These are phyloP conservation scores for Exophiala sp. DNA, from an alignment of 2,329 filamentous ascomycete genomes.

Conservation along the genomic window DNA sequence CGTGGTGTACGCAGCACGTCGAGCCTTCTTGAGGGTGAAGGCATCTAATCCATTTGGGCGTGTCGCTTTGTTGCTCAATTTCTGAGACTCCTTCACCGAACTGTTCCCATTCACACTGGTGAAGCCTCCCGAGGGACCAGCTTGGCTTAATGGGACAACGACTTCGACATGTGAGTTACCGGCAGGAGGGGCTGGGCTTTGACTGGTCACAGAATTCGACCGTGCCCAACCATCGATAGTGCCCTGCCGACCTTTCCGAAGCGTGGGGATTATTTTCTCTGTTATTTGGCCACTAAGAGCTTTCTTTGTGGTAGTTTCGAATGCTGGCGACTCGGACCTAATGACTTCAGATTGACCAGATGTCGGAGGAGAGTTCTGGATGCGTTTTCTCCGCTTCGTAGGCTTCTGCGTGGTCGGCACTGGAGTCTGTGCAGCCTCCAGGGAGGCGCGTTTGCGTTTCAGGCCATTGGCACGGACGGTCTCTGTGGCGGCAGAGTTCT, in stretches of 20 bases:
- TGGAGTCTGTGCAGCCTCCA: not conserved
- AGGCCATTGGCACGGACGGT: slow-evolving; percentile 4
- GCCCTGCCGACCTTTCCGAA: slow-evolving; percentile 16
- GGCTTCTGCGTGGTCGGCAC: not conserved
- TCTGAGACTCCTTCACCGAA: not conserved
- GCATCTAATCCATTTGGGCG: not conserved
- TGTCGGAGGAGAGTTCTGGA: slow-evolving; percentile 10
- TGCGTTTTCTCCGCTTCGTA: slow-evolving; percentile 11
- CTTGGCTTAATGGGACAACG: slow-evolving; percentile 14
- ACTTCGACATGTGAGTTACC: slow-evolving; percentile 14
- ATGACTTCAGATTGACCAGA: slow-evolving; percentile 14
- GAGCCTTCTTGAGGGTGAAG: slow-evolving; percentile 2
- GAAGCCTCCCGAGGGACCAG: slow-evolving; percentile 7
- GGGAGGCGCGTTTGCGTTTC: slow-evolving; percentile 16
- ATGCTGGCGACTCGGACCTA: not conserved
- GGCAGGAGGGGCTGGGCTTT: slow-evolving; percentile 17
- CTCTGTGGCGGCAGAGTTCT: slow-evolving; percentile 3
- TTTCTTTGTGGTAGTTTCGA: not conserved
- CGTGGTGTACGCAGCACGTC: slow-evolving; percentile 14
- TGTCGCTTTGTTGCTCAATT: not conserved
- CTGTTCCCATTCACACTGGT: not conserved
- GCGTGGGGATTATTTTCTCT: slow-evolving; percentile 15
- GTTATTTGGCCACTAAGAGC: slow-evolving; percentile 9
- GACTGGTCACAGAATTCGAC: slow-evolving; percentile 11
- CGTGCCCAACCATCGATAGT: slow-evolving; percentile 22